Base-by-base conservation (phyloP, 169 alveolate species). In the Babesia bovis region DNA sequence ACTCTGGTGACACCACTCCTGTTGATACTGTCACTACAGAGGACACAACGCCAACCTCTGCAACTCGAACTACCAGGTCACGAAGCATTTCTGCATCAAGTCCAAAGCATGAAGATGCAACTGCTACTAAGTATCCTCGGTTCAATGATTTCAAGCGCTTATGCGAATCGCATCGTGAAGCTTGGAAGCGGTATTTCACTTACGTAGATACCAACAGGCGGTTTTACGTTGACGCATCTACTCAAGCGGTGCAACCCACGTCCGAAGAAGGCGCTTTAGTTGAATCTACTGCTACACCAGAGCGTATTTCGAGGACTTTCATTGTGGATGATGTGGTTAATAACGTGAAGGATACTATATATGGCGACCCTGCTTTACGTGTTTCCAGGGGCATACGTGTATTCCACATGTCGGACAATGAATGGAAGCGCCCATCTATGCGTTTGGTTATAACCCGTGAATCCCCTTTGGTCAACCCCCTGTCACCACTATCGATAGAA, bases 341-440 rank as follows among this genome's bases (percentile, higher is more conserved):
- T 35, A 78, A 78, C 47, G 36, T 78, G 6, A 53, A 42, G 38
- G 70, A 78, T 25, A 35, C 75, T 10, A 60, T 19, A 28, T 70
- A 78, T 61, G 77, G 77, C 41, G 63, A 65, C 44, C n/a, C 74
- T 40, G 15, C 58, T 23, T 68, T 78, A 32, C 56, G 50, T 45
- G 58, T n/a, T n/a, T 49, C 56, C 4, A 21, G 87, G 36, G 53
- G 49, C 25, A 40, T 74, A 40, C 0, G 87, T 9, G 71, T 69
- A 38, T 81, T 81, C 73, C 52, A 30, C 12, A 81, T 81, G 88
- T 81, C 56, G 3, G 88, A 81, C 67, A 81, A 44, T 69, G 73
- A 36, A 32, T 81, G 88, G 88, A 81, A 81, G 44, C 59, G 88
- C 10, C 88, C 88, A 3, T 76, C 77, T 28, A 81, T 81, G 88